These are phyloP conservation scores for Saposhnikovia divaricata DNA, from an alignment of 129 eudicot species.

Conservation along the genomic window DNA sequence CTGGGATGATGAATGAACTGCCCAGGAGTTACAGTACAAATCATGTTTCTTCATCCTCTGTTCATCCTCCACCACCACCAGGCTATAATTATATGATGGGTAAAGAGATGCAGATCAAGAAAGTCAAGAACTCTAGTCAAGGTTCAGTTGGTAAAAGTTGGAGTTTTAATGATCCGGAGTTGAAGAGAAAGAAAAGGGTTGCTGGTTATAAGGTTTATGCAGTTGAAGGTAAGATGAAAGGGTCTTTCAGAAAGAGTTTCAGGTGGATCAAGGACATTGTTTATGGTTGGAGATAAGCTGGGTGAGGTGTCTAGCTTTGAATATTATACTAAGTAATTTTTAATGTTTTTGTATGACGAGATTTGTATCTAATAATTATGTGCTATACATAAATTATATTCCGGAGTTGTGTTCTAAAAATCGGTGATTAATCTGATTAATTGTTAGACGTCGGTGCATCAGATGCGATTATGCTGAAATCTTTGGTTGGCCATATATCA, in stretches of 20 bases:
- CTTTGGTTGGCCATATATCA: too few relatives aligned
- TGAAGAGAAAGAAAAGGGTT: slow-evolving; percentile 80
- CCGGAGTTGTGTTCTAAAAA: background rate
- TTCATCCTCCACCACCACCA: background rate
- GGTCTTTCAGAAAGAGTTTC: slow-evolving; percentile 65
- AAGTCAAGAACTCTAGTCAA: background rate
- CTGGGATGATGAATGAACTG: background rate
- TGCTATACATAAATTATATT: too few relatives aligned
- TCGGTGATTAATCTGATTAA: too few relatives aligned
- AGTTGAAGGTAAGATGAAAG: slow-evolving; percentile 74
- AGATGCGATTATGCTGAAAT: too few relatives aligned
- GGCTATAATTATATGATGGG: background rate
- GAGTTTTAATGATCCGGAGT: slow-evolving; percentile 64
- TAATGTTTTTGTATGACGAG: background rate
- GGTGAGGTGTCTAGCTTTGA: background rate
- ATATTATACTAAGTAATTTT: too few relatives aligned
- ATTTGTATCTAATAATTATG: background rate
- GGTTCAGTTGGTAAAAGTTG: slow-evolving; percentile 11
- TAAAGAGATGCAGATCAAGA: background rate
- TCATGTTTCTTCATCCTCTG: background rate
- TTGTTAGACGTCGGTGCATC: too few relatives aligned
- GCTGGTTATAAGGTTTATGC: slow-evolving; percentile 63
- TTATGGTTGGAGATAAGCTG: background rate
- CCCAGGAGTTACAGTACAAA: background rate
- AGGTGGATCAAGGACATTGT: slow-evolving; percentile 61